phyloP scores from a whole-genome alignment of 2,329 filamentous ascomycete genomes.

The Periconia sp. region DNA sequence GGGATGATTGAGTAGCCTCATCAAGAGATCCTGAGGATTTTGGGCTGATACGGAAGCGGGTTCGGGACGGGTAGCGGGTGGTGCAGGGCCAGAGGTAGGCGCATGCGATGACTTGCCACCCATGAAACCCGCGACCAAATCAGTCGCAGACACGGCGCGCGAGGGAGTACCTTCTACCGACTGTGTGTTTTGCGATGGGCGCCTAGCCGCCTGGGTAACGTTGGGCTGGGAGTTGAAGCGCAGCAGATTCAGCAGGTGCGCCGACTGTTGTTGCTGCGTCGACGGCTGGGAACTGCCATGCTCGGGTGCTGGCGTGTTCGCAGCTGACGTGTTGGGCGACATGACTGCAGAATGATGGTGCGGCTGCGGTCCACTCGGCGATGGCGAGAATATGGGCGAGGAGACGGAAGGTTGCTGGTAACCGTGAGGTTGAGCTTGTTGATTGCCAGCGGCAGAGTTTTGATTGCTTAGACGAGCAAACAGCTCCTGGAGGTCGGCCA shows the following conservation, averaged over 20 bases:
- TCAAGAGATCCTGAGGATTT: slow-evolving; percentile 81
- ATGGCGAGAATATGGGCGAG: slow-evolving; percentile 60
- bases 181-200: slow-evolving; percentile 27
- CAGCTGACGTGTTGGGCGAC: slow-evolving; percentile 57
- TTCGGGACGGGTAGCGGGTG: slow-evolving; percentile 28
- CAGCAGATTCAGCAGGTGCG: slow-evolving; percentile 64
- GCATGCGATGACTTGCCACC: slow-evolving; percentile 46
- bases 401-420: slow-evolving; percentile 61
- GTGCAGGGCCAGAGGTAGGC: slow-evolving; percentile 33
- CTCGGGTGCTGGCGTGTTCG: slow-evolving; percentile 45
- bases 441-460: slow-evolving; percentile 23
- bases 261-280: slow-evolving; percentile 46
- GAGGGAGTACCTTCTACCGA: slow-evolving; percentile 14
- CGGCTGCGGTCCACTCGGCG: slow-evolving; percentile 55
- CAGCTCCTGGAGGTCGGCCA: slow-evolving; percentile 49
- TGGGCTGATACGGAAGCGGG: slow-evolving; percentile 43
- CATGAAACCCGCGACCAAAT: slow-evolving; percentile 60
- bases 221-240: slow-evolving; percentile 59
- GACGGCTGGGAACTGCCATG: slow-evolving; percentile 47
- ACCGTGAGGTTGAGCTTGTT: slow-evolving; percentile 23
- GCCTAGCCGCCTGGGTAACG: slow-evolving; percentile 39
- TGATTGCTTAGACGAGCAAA: slow-evolving; percentile 46
- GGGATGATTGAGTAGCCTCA: slow-evolving; percentile 80
- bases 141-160: slow-evolving; percentile 55
- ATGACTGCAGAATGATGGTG: slow-evolving; percentile 60